phyloP scores from a whole-genome alignment of 805 yeast species.

The Komagataella ulmi region DNA sequence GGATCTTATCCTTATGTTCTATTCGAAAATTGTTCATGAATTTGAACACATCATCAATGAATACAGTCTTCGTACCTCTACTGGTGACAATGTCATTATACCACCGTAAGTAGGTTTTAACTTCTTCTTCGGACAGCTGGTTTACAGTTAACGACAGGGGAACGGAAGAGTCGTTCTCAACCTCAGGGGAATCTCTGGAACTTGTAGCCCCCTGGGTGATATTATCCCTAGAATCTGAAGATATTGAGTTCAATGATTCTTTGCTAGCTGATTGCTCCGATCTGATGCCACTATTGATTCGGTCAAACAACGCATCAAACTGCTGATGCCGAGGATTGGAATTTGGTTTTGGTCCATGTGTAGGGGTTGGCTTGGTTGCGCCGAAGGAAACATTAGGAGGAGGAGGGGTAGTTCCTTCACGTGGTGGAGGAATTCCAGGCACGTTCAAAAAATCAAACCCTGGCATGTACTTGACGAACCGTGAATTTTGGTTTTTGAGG shows the following conservation, averaged over 20 bases:
- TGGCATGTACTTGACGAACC: constrained; percentile 14
- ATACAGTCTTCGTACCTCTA: constrained; percentile 52
- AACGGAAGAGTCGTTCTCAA: constrained; percentile 25
- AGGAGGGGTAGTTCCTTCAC: constrained; percentile 10
- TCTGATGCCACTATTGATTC: constrained; percentile 5
- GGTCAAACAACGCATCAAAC: constrained; percentile 10
- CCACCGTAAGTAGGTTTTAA: constrained; percentile 85
- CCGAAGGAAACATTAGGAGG: constrained; percentile 45
- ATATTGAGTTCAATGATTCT: background rate
- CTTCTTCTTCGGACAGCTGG: constrained; percentile 67
- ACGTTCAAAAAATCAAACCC: constrained; percentile 44
- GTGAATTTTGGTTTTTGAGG: background rate
- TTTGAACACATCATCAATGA: constrained; percentile 62
- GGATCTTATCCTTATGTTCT: constrained; percentile 33
- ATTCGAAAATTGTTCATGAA: constrained; percentile 72
- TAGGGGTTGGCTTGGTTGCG: constrained; percentile 11
- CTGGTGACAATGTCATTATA: constrained; percentile 72
- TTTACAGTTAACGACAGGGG: constrained; percentile 54
- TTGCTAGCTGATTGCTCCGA: background rate
- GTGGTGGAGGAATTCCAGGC: constrained; percentile 19
- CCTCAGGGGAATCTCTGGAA: constrained; percentile 7
- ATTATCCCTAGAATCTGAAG: background rate
- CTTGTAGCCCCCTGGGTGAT: constrained; percentile 6
- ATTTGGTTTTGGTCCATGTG: constrained; percentile 2
- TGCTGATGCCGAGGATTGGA: constrained; percentile 6